Base-by-base conservation (phyloP, 139 green algal species). In the Chlorella sorokiniana region DNA sequence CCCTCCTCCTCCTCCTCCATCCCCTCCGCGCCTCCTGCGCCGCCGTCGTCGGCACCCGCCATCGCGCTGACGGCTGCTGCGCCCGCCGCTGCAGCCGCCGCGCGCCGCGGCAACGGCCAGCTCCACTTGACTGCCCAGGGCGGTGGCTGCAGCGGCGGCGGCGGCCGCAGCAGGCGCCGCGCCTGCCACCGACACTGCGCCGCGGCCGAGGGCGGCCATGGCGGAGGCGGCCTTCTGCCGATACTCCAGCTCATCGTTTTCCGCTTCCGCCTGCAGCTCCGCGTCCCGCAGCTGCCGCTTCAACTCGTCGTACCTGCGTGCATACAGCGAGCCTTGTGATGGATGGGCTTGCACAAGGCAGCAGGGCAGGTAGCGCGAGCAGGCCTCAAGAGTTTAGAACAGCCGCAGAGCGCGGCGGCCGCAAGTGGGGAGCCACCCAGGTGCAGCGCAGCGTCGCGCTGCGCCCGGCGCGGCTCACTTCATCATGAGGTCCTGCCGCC, bases 401-500 rank as follows among this genome's bases (percentile, higher is more conserved):
- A n/a, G n/a, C n/a, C n/a, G n/a, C n/a, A n/a, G n/a, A n/a, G n/a
- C n/a, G n/a, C n/a, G n/a, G n/a, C n/a, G n/a, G n/a, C n/a, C n/a
- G n/a, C n/a, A n/a, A n/a, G n/a, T n/a, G n/a, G n/a, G n/a, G n/a
- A n/a, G n/a, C n/a, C n/a, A n/a, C n/a, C n/a, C n/a, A n/a, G n/a
- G n/a, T n/a, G n/a, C n/a, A n/a, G n/a, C n/a, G n/a, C n/a, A n/a
- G n/a, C n/a, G n/a, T n/a, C n/a, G n/a, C n/a, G n/a, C n/a, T n/a
- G n/a, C n/a, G n/a, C n/a, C n/a, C 7, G 29, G 16, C 70, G 16
- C 33, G 45, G 38, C 54, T 54, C 41, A 81, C 65, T 88, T 85
- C 7, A 71, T 89, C 86, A 94, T 93, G 38, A 96, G 89, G 59
- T 96, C 92, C 87, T 99, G 96, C 31, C 96, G 87, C 45, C 91